Evolutionary conservation across 2,329 filamentous ascomycete genomes (phyloP).

Genomic region (Microcyclosporella mali): DNA sequence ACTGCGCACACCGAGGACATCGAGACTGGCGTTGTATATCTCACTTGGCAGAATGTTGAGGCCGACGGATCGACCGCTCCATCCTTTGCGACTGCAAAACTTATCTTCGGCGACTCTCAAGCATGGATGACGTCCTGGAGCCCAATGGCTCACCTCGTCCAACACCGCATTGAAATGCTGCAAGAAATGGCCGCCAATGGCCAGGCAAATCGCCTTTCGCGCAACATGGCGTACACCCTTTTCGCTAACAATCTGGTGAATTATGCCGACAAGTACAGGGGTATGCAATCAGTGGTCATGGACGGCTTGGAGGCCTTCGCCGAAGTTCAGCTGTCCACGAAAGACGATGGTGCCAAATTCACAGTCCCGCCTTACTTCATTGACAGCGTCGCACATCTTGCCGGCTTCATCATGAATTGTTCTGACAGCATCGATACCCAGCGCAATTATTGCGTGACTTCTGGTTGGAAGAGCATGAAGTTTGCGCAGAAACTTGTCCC

Average conservation of each 20-base stretch:
- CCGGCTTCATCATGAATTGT: constrained; percentile 13
- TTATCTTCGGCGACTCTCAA: constrained; percentile 19
- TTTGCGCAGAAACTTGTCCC: constrained; percentile 23
- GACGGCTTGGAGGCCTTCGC: constrained; percentile 33
- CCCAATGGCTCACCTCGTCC: constrained; percentile 24
- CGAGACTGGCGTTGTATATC: not conserved
- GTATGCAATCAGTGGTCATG: constrained; percentile 19
- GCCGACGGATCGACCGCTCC: no score
- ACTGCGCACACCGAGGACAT: not conserved
- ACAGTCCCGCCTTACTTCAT: constrained; percentile 28
- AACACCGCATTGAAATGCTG: constrained; percentile 25
- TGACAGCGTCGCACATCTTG: constrained; percentile 33
- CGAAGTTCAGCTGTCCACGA: constrained; percentile 10
- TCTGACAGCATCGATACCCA: constrained; percentile 21
- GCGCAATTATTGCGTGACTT: constrained; percentile 31
- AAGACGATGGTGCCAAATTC: constrained; percentile 10
- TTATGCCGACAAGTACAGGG: constrained; percentile 12
- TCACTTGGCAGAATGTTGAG: constrained; percentile 7
- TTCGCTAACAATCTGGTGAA: constrained; percentile 12
- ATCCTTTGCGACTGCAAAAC: constrained; percentile 22
- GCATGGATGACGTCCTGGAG: constrained; percentile 25
- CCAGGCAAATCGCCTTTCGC: constrained; percentile 23
- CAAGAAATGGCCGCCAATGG: constrained; percentile 22
- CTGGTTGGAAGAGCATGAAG: constrained; percentile 26
- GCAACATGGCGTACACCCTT: constrained; percentile 29